Conservation (phyloP, 2,329 filamentous ascomycete species). For the Diaporthe sp. region DNA sequence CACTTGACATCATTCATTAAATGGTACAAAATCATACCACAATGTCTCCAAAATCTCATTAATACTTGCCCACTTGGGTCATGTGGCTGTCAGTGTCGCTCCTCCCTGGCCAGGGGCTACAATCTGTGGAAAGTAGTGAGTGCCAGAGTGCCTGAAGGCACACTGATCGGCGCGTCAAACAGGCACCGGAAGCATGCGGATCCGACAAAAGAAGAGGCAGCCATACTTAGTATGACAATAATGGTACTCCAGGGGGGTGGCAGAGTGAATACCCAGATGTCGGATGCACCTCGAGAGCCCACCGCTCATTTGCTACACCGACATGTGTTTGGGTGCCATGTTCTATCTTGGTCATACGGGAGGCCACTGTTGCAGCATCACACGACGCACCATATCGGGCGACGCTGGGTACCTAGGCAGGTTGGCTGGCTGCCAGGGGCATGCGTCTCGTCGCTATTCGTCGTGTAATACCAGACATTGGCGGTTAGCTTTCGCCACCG, state of each 20-base stretch:
- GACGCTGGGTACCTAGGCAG: not conserved
- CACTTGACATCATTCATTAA: too few species aligned
- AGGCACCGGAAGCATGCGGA: not conserved
- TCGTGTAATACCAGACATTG: not conserved
- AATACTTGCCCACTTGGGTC: too few species aligned
- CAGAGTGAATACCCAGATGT: not conserved
- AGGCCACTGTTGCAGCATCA: not conserved
- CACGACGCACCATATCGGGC: not conserved
- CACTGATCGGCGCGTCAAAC: not conserved
- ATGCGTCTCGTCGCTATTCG: not conserved
- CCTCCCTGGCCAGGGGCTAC: not conserved
- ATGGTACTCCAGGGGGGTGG: not conserved
- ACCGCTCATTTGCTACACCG: not conserved
- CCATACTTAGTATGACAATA: not conserved
- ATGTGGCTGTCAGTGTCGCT: not conserved
- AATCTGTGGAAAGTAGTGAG: not conserved
- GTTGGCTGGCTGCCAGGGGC: not conserved
- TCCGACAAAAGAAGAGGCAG: not conserved
- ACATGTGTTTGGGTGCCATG: not conserved
- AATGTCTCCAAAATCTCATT: too few species aligned
- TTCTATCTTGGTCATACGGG: not conserved
- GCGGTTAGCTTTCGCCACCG: not conserved
- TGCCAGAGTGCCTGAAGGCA: too few species aligned
- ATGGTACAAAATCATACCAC: too few species aligned
- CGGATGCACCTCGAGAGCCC: not conserved